Conservation (phyloP, 2,329 filamentous ascomycete genomes). For the Chaetomiaceae sp. region DNA sequence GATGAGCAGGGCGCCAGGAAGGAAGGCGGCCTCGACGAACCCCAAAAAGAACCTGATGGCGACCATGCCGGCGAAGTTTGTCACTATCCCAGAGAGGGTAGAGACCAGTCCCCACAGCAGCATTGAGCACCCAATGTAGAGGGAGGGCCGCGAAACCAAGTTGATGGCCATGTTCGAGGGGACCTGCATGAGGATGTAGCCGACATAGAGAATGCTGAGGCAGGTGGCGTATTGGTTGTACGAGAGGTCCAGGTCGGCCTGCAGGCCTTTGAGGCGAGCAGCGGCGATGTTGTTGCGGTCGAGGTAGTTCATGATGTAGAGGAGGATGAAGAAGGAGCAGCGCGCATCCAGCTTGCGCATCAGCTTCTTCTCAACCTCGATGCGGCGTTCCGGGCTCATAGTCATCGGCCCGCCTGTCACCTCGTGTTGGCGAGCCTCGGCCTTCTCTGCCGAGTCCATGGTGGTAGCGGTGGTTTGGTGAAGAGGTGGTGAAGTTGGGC, state of each 20-base stretch:
- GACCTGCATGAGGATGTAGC: constrained; percentile 62
- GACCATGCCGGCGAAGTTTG: constrained; percentile 52
- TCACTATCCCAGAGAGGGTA: constrained; percentile 49
- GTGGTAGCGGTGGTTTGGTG: background rate
- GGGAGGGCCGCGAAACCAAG: constrained; percentile 45
- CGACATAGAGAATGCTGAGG: constrained; percentile 61
- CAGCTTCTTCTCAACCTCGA: constrained; percentile 57
- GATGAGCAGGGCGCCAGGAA: constrained; percentile 60
- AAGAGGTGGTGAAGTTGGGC: no score
- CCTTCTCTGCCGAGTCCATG: constrained; percentile 8
- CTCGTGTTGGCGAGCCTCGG: constrained; percentile 1
- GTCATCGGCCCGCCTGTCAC: background rate
- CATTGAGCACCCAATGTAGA: constrained; percentile 50
- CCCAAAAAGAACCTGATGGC: constrained; percentile 56
- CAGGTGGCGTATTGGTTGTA: constrained; percentile 61
- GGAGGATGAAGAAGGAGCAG: constrained; percentile 64
- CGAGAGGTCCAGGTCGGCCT: constrained; percentile 53
- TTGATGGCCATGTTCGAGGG: constrained; percentile 57
- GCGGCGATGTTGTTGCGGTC: constrained; percentile 66
- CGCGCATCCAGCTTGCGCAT: constrained; percentile 67
- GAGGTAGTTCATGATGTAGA: constrained; percentile 74
- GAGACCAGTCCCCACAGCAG: constrained; percentile 58
- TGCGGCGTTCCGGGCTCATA: constrained; percentile 44
- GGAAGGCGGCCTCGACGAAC: constrained; percentile 60
- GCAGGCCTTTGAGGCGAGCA: constrained; percentile 60